Conservation (phyloP, 305 asterid genomes). For the Solanum hybrid region DNA sequence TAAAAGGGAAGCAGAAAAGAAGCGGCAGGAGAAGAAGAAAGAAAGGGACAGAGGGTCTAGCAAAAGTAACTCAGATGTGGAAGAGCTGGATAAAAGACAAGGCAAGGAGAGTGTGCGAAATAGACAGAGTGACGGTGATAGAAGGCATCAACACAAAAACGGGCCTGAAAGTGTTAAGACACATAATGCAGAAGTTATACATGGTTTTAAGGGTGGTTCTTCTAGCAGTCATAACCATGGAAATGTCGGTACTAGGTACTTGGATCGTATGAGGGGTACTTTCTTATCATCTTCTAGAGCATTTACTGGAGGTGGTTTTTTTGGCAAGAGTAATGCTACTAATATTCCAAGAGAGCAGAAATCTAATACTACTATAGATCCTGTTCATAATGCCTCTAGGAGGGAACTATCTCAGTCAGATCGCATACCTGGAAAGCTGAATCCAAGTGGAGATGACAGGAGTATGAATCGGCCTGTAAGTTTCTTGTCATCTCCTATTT, state of each 20-base stretch:
- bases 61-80: constrained; percentile 87
- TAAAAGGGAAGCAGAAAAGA: constrained; percentile 69
- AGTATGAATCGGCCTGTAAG: constrained; percentile 61
- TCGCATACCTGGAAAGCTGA: constrained; percentile 42
- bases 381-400: constrained; percentile 38
- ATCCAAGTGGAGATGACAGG: constrained; percentile 62
- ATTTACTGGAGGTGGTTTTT: constrained; percentile 72
- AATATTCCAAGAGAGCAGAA: constrained; percentile 55
- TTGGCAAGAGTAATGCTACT: constrained; percentile 53
- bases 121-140: constrained; percentile 53
- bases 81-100: constrained; percentile 69
- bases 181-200: constrained; percentile 44
- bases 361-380: constrained; percentile 43
- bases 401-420: constrained; percentile 53
- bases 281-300: constrained; percentile 91
- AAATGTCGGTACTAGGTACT: constrained; percentile 69
- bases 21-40: constrained; percentile 63
- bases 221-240: constrained; percentile 43
- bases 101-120: constrained; percentile 51
- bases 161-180: constrained; percentile 44
- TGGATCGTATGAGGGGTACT: constrained; percentile 92
- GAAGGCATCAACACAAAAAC: constrained; percentile 41
- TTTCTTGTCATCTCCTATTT: constrained; percentile 15
- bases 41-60: constrained; percentile 79
- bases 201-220: constrained; percentile 48